Base-by-base conservation (phyloP, 1,139 yeast species). In the Geotrichum fermentans region DNA sequence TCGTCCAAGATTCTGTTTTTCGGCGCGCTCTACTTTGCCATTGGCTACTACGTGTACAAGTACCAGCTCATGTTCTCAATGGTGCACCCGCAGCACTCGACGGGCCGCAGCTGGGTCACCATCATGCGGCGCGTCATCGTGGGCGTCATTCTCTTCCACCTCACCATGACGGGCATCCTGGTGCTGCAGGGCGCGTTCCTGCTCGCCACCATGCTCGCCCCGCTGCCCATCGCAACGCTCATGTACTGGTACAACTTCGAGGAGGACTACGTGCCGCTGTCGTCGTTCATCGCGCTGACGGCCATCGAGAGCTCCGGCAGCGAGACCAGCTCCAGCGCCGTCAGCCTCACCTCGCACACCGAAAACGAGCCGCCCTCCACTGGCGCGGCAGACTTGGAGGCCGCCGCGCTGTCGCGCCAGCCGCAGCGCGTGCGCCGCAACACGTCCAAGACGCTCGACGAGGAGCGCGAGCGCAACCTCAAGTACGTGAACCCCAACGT, bases 161-260 rank as follows among this genome's bases (percentile, higher is more conserved):
- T 90, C 50, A 86, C 96, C 14, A 88, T 89, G 88, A 88, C 89
- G 1, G 97, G 97, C 2, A 83, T 95, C 0, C 71, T 90, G 52
- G 92, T 85, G 0, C 80, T 87, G 58, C 80, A 78, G 56, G 81
- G 83, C 54, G 95, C 95, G 0, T 88, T 82, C 69, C 68, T 80
- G 10, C 71, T 87, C 43, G 88, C 96, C 0, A 69, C 83, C 32
- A 74, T 81, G 54, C 69, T 90, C 43, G 72, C 82, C 0, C 97
- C 97, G 1, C 69, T 89, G 41, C 94, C 96, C 1, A 60, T 86
- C 10, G 68, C 79, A 4, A 82, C 95, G 0, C 58, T 83, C 22
- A 74, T 78, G 42, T 79, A 82, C 51, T 72, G 85, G 61, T 88
- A 88, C 82, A 84, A 83, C 59, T 90, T 88, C 63, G 88, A 90